Evolutionary conservation across 2,329 filamentous ascomycete genomes (phyloP).

Genomic region (Calonectria honghensis): DNA sequence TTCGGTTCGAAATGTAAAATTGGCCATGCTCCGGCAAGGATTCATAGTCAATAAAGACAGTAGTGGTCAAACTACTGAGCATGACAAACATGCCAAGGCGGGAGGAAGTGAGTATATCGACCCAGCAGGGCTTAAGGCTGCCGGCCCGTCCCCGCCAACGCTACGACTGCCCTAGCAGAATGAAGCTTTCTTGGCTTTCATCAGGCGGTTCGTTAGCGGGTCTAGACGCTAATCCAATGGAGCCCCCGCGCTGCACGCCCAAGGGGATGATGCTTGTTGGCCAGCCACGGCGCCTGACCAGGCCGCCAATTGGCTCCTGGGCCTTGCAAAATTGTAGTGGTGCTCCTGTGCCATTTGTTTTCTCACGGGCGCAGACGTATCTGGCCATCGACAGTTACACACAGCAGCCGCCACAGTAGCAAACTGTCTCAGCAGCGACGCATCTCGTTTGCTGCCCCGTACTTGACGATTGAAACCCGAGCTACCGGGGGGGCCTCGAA

Average conservation of each 20-base stretch:
- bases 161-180: not conserved
- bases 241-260: not conserved
- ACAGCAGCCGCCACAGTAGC: not conserved
- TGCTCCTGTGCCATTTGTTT: not conserved
- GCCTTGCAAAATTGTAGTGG: not conserved
- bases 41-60: not conserved
- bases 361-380: not conserved
- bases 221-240: slow-evolving; percentile 17
- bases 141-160: slow-evolving; percentile 21
- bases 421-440: not conserved
- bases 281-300: not conserved
- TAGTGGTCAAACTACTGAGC: not conserved
- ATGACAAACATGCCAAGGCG: slow-evolving; percentile 4
- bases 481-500: slow-evolving; percentile 13
- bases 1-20: not conserved
- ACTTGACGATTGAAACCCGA: not conserved
- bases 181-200: slow-evolving; percentile 26
- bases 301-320: slow-evolving; percentile 10
- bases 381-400: not conserved
- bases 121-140: not conserved
- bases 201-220: slow-evolving; percentile 15
- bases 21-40: not conserved
- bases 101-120: not conserved
- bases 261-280: slow-evolving; percentile 20
- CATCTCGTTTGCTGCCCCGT: not conserved